Base-by-base conservation (phyloP, 176 grass and related monocot species). In the Elaeis guineensis region DNA sequence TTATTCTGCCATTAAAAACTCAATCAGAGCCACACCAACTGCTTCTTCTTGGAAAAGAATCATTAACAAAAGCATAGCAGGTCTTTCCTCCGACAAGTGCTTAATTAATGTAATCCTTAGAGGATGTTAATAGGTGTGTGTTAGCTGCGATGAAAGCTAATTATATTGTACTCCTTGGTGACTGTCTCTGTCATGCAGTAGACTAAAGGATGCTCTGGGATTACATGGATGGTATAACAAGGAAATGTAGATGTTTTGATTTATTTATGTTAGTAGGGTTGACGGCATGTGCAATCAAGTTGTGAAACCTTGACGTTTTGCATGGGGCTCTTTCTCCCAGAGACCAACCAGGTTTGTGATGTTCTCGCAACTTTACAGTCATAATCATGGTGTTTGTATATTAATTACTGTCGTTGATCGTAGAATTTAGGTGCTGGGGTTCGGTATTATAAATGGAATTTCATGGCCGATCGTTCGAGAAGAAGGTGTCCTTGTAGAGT, bases 241-340 rank as follows among this genome's bases (percentile, higher is more conserved):
- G 21, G 51, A 18, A 56, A 25, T 67, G 59, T 73, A 14, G 35
- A 44, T 44, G 35, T 44, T 44, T 9, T 44, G 35, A 44, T 12
- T 44, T 44, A 44, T 44, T 44, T 44, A 12, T 6, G 9, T 12
- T 44, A 12, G 9, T 55, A 71, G 70, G 73, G 79, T 75, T 82
- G 75, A 82, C 57, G 52, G 83, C 83, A 82, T 86, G 75, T 78
- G 78, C 83, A 51, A 74, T 81, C 65, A 71, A 70, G 65, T 75
- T 77, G 74, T 74, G 65, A 82, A 71, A 61, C 57, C 54, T 86
- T 87, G 84, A 87, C 75, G 71, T 87, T 75, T 87, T 82, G 84
- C 75, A 78, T 23, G 49, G 57, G 61, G 75, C 61, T 71, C 79
- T 72, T 82, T 82, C 79, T 82, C 62, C 63, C 74, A 82, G 71